phyloP scores from a whole-genome alignment of 768 basidiomycete genomes.

The Tephrocybe sp. region DNA sequence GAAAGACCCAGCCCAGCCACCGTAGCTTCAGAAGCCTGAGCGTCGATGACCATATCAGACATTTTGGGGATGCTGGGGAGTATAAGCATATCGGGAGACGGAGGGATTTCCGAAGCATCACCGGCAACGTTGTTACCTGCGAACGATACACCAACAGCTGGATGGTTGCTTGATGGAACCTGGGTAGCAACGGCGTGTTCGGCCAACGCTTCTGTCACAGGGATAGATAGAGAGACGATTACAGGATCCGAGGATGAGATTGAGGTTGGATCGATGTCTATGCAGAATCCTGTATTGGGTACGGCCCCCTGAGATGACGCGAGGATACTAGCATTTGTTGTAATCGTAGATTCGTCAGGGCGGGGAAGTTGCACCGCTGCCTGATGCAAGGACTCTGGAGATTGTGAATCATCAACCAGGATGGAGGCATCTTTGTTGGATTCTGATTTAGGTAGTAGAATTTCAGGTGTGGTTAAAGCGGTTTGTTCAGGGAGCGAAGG shows the following conservation, averaged over 20 bases:
- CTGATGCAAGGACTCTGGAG: no score
- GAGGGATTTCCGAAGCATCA: background rate
- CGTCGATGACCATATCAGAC: background rate
- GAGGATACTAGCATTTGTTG: no score
- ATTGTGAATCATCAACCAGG: background rate
- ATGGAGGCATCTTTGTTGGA: background rate
- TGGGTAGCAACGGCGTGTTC: no score
- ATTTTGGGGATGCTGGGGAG: background rate
- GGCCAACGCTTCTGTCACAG: no score
- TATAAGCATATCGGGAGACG: background rate
- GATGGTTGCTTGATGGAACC: no score
- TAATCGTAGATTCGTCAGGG: no score
- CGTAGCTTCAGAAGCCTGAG: background rate
- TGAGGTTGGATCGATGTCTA: constrained; percentile 38
- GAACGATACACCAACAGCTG: no score
- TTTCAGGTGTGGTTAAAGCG: no score
- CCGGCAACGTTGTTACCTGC: background rate
- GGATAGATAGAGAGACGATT: no score
- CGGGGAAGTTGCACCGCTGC: no score
- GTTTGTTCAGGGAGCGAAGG: background rate
- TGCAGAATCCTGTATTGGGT: constrained; percentile 24
- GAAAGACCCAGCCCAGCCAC: no score
- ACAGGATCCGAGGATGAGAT: background rate
- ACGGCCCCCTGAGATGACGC: background rate
- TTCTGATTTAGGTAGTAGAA: no score